phyloP scores from a whole-genome alignment of 1,139 yeast species.

The Wickerhamomyces sp. region DNA sequence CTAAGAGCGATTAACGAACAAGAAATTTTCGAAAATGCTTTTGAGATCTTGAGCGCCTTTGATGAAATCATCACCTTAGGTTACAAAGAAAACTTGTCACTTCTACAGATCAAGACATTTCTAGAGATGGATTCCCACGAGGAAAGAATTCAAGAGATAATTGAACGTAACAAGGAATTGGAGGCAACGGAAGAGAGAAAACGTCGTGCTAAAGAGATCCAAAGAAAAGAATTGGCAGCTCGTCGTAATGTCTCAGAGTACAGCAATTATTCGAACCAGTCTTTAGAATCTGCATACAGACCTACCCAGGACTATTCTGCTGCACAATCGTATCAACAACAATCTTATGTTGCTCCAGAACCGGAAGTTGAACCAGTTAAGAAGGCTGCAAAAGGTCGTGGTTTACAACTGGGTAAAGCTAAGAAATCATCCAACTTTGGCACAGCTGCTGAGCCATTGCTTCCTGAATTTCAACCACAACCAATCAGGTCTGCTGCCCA shows the following conservation, averaged over 20 bases:
- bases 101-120: slow-evolving; percentile 81
- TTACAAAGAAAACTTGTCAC: slow-evolving; percentile 79
- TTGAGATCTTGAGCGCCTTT: slow-evolving; percentile 85
- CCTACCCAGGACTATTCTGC: slow-evolving; percentile 4
- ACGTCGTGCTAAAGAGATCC: slow-evolving; percentile 92
- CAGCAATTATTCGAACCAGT: slow-evolving; percentile 12
- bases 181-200: slow-evolving; percentile 98
- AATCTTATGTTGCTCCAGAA: slow-evolving; percentile 20
- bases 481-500: slow-evolving; percentile 10
- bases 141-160: slow-evolving; percentile 96
- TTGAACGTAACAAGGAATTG: slow-evolving; percentile 92
- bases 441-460: slow-evolving; percentile 42
- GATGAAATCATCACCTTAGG: slow-evolving; percentile 92
- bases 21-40: slow-evolving; percentile 79
- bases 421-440: slow-evolving; percentile 31
- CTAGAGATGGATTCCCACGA: slow-evolving; percentile 98
- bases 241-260: slow-evolving; percentile 15
- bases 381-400: slow-evolving; percentile 56
- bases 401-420: slow-evolving; percentile 74
- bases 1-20: slow-evolving; percentile 74
- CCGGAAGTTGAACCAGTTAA: slow-evolving; percentile 33
- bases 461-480: slow-evolving; percentile 24
- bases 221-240: slow-evolving; percentile 56
- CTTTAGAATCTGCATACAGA: slow-evolving; percentile 1
- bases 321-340: slow-evolving; percentile 26